Evolutionary conservation across 129 eudicot species (phyloP).

Genomic region (Solidago caesia): DNA sequence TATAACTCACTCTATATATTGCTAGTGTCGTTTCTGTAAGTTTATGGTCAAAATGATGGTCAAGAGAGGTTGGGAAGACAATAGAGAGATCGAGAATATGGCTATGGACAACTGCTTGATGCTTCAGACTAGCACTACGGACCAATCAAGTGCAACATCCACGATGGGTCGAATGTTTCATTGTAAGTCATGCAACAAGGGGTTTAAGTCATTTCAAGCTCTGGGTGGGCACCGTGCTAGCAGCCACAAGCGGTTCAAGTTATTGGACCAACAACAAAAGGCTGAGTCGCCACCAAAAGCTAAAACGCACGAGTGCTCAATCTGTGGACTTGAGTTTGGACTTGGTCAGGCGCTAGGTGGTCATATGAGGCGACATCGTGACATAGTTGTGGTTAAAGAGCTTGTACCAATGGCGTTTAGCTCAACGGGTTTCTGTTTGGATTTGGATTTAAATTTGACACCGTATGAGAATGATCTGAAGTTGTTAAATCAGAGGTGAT

Average conservation of each 20-base stretch:
- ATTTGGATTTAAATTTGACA: neutral
- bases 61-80: neutral
- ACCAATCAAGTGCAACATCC: neutral
- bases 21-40: neutral
- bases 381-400: neutral
- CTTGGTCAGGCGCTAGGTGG: no score
- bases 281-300: neutral
- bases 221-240: neutral
- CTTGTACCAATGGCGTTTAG: neutral
- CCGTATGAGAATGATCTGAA: neutral
- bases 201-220: neutral
- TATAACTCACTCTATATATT: neutral
- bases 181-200: neutral
- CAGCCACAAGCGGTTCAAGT: neutral
- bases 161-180: neutral
- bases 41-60: neutral
- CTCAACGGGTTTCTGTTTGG: neutral
- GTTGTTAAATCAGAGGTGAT: neutral
- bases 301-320: no score
- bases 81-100: neutral
- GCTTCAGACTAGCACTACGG: neutral
- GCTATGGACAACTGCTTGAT: neutral
- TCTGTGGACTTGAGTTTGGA: no score
- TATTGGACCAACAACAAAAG: neutral
- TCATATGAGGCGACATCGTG: neutral